Conservation (phyloP, 306 rosid genomes). For the apple (Malus domestica) region DNA sequence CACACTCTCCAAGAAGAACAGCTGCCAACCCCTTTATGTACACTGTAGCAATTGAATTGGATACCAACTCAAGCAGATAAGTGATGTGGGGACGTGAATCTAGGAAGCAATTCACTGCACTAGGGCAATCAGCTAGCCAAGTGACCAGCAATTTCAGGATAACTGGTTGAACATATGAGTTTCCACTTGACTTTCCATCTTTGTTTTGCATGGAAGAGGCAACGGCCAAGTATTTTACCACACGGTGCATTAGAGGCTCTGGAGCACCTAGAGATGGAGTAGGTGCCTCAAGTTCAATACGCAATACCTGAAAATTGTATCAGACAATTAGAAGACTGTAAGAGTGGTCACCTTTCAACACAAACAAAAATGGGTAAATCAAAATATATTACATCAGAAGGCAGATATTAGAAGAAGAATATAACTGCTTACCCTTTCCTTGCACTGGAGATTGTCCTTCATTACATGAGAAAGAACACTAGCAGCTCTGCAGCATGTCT, state of each 20-base stretch:
- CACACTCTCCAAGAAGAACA: slow-evolving; percentile 86
- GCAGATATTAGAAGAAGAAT: slow-evolving; percentile 11
- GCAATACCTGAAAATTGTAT: slow-evolving; percentile 52
- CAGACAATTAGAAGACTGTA: slow-evolving; percentile 3
- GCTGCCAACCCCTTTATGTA: slow-evolving; percentile 74
- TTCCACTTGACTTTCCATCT: slow-evolving; percentile 57
- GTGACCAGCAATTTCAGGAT: slow-evolving; percentile 73
- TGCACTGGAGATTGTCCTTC: slow-evolving; percentile 77
- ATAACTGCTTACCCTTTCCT: slow-evolving; percentile 69
- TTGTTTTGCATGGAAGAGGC: slow-evolving; percentile 72
- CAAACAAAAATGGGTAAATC: neutral
- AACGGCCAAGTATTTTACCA: slow-evolving; percentile 82
- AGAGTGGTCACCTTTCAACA: neutral
- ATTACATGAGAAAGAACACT: slow-evolving; percentile 87
- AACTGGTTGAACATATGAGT: slow-evolving; percentile 53
- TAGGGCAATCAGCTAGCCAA: slow-evolving; percentile 82
- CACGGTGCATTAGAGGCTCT: slow-evolving; percentile 77
- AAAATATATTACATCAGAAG: slow-evolving; percentile 7
- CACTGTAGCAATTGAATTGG: slow-evolving; percentile 64
- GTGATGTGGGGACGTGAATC: slow-evolving; percentile 91
- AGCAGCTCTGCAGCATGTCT: slow-evolving; percentile 94
- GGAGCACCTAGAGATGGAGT: slow-evolving; percentile 63
- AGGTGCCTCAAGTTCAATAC: slow-evolving; percentile 79
- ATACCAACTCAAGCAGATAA: slow-evolving; percentile 75
- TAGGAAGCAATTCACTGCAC: slow-evolving; percentile 79